Evolutionary conservation across 768 basidiomycete genomes (phyloP), one percentile per base, ranked within the genome.

Genomic region (Sarcomyxa edulis): DNA sequence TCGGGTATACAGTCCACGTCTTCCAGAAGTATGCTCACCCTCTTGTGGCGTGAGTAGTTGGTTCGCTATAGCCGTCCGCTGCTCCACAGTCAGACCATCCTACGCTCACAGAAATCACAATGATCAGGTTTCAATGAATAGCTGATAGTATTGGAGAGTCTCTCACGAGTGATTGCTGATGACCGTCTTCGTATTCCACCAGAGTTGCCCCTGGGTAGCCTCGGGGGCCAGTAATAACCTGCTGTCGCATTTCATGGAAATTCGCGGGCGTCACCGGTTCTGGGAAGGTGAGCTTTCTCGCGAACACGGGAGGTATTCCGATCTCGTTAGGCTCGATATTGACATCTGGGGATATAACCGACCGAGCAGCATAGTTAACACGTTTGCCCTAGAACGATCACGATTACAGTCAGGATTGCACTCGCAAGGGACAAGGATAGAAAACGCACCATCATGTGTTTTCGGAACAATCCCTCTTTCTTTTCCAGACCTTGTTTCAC

Each of bases 241-340:
- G 71, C 50, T 89, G 84, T 20, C 89, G 77, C 69, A 98, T 68
- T 55, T 88, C 81, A 44, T 87, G 81, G 48, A 95, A 80, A 59
- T 98, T 99, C 44, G 81, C 74, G 27, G 85, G 76, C 6, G 92
- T 99, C 21, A 99, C 95, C 5, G 96, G 93, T 58, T 97, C 96
- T 3, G 96, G 92, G 65, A 91, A 99, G 4, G 96, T 99, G 54
- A 99, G 67, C 56, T 96, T 97, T 51, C 83, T 77, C 1, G 96
- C 96, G 57, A 99, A 99, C 35, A 98, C 87, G 21, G 96, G 96
- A 5, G 96, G 96, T 19, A 99, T 80, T 27, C 96, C 96, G 40
- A 99, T 99, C 61, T 99, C 96, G 58, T 90, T 94, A 21, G 96
- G 90, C 61, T 99, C 96, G 48, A 99, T 98, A 61, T 98, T 98